phyloP scores from a whole-genome alignment of 2,329 filamentous ascomycete genomes.

The Fusarium sp. region DNA sequence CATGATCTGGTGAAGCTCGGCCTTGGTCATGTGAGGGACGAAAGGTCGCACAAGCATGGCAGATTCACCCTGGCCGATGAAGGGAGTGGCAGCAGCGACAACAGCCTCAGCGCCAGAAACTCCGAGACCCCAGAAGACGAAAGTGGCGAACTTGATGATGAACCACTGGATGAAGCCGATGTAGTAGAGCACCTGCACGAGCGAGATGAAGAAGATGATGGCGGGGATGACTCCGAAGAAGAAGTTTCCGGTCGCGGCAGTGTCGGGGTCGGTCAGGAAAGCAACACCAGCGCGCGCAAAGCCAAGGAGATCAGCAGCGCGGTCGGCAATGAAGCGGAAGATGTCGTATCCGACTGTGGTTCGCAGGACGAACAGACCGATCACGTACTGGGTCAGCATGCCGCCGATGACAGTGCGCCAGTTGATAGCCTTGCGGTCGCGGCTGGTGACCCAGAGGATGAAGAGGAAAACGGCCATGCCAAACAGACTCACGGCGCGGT shows the following conservation, averaged over 20 bases:
- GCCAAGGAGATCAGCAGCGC: constrained; percentile 79
- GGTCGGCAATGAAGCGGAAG: constrained; percentile 86
- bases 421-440: constrained; percentile 71
- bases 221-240: constrained; percentile 84
- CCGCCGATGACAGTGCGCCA: constrained; percentile 90
- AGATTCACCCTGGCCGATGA: constrained; percentile 94
- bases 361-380: constrained; percentile 88
- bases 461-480: constrained; percentile 79
- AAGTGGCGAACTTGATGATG: constrained; percentile 84
- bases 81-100: constrained; percentile 90
- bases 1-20: constrained; percentile 94
- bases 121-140: constrained; percentile 91
- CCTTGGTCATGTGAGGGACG: constrained; percentile 84
- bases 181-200: constrained; percentile 90
- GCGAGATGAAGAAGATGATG: constrained; percentile 94
- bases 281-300: constrained; percentile 79
- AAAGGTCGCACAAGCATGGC: constrained; percentile 93
- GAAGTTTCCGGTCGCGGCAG: constrained; percentile 72
- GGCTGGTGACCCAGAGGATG: constrained; percentile 77
- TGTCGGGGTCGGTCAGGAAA: constrained; percentile 70
- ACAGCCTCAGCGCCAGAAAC: constrained; percentile 95
- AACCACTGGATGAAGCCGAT: constrained; percentile 89
- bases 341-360: constrained; percentile 87
- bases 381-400: constrained; percentile 88
- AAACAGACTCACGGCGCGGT: constrained; percentile 84